Conservation (phyloP, 108 stramenopile genomes). For the Seminavis robusta region DNA sequence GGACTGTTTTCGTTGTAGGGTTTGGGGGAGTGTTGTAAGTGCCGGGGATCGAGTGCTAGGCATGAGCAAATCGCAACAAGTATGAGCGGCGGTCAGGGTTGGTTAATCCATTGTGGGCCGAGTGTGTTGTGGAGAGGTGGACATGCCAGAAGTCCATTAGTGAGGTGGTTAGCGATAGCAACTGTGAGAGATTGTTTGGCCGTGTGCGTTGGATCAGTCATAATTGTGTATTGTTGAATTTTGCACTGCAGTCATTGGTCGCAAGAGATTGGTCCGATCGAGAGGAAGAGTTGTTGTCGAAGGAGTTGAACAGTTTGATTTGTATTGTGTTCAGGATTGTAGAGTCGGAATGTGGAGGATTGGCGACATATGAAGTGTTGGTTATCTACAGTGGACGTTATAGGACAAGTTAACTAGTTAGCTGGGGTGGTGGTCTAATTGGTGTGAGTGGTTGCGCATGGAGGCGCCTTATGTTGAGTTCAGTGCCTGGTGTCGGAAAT, state of each 20-base stretch:
- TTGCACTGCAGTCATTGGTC: neutral
- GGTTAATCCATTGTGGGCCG: neutral
- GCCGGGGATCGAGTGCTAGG: neutral
- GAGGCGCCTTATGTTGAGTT: neutral
- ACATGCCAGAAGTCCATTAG: conserved; percentile 4
- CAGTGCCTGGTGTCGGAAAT: neutral
- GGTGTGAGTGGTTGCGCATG: neutral
- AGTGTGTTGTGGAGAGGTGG: neutral
- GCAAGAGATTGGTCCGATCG: conserved; percentile 8
- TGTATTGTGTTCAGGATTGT: too few relatives aligned
- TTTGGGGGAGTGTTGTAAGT: neutral
- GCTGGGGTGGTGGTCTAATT: neutral
- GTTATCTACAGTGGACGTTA: too few relatives aligned
- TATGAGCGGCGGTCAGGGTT: neutral
- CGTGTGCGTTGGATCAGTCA: neutral
- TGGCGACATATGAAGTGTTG: too few relatives aligned
- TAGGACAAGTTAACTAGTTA: too few relatives aligned
- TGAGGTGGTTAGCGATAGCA: neutral
- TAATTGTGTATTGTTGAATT: neutral
- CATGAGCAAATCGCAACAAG: neutral
- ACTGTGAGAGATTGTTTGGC: neutral
- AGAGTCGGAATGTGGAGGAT: too few relatives aligned
- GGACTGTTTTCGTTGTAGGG: neutral
- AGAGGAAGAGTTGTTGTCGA: too few relatives aligned
- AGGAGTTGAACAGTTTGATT: too few relatives aligned